These are phyloP conservation scores for Sesbania bispinosa DNA, from an alignment of 306 rosid genomes.

Conservation along the genomic window DNA sequence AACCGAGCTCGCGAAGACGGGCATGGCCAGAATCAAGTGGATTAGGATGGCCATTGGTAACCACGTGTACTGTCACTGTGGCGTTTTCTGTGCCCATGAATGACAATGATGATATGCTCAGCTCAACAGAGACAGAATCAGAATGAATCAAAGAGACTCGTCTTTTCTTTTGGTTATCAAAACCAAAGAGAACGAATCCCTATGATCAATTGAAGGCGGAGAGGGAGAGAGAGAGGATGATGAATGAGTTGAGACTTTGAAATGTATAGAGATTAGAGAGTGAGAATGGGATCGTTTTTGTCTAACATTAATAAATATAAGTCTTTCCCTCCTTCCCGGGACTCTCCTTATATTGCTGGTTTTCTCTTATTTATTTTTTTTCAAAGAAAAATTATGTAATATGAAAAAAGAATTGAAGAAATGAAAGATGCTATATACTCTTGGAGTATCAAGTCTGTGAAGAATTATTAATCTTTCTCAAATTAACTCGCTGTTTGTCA, in stretches of 20 bases:
- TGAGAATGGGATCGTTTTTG: background rate
- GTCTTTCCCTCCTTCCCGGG: background rate
- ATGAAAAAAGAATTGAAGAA: too few relatives aligned
- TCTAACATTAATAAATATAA: background rate
- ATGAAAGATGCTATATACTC: too few relatives aligned
- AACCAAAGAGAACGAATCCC: background rate
- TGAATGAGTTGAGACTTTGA: too few relatives aligned
- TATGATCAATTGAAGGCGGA: background rate
- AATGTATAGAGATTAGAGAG: too few relatives aligned
- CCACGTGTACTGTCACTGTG: constrained; percentile 18
- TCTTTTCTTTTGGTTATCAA: background rate
- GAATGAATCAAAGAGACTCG: background rate
- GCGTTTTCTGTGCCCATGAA: too few relatives aligned
- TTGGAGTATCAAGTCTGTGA: too few relatives aligned
- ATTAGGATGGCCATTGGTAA: constrained; percentile 23
- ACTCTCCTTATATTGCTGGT: background rate
- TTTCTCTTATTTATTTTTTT: background rate
- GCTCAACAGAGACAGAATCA: too few relatives aligned
- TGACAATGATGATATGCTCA: too few relatives aligned
- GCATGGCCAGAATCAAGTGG: constrained; percentile 74
- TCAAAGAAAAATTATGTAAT: too few relatives aligned
- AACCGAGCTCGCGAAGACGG: constrained; percentile 89
- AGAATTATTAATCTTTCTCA: too few relatives aligned
- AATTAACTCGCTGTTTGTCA: too few relatives aligned
- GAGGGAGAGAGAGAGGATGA: background rate